Evolutionary conservation across 2,329 filamentous ascomycete species (phyloP).

Genomic region (Trichoderma aggressivum): DNA sequence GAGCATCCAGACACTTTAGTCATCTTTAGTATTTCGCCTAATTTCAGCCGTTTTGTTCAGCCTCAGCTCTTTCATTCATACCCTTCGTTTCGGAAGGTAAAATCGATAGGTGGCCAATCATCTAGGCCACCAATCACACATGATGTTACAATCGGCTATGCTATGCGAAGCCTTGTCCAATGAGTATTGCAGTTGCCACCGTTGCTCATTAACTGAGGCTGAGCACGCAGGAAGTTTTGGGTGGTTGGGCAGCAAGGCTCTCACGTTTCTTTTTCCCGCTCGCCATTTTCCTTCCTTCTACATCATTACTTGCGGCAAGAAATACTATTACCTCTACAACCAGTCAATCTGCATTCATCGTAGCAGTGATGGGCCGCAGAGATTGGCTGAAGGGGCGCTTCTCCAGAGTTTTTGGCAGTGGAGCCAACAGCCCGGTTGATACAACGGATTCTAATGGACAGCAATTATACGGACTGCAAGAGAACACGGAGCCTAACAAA

Average conservation of each 20-base stretch:
- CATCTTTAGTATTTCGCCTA: fast-evolving
- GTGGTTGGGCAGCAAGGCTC: not conserved
- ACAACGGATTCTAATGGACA: not conserved
- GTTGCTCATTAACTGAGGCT: not conserved
- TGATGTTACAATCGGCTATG: not conserved
- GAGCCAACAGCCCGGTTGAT: not conserved
- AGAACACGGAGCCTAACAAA: not conserved
- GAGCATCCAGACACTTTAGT: not conserved
- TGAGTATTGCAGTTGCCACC: not conserved
- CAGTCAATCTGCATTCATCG: not conserved
- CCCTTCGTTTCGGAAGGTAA: fast-evolving
- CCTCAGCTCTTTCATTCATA: not conserved
- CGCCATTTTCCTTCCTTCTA: not conserved
- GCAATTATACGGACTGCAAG: not conserved
- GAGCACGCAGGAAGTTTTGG: not conserved
- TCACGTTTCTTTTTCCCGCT: not conserved
- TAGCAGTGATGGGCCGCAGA: not conserved
- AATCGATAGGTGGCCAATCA: not conserved
- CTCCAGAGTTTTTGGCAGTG: not conserved
- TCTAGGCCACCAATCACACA: not conserved
- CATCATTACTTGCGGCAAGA: not conserved
- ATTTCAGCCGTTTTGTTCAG: not conserved
- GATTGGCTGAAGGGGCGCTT: not conserved
- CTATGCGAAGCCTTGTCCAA: not conserved
- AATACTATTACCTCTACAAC: not conserved